A percentile compares a stretch with the other conserved stretches of the same genome.
Conservation (phyloP, 192 early-diverging fungal genomes). For the Entomortierella chlamydospora region DNA sequence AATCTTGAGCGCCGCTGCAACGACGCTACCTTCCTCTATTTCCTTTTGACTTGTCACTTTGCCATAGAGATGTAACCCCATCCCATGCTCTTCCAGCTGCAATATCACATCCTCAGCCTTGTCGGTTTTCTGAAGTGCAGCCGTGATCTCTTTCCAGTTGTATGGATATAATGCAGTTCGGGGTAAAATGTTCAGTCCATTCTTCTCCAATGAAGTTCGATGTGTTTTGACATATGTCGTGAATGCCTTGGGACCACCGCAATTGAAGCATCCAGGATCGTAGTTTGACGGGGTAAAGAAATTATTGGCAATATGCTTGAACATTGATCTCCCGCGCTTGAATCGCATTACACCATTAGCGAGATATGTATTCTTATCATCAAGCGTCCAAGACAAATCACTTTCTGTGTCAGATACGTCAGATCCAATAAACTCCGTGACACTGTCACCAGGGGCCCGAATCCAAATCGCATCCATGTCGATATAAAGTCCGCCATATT, state of each 20-base stretch:
- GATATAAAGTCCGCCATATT: slow-evolving; percentile 72
- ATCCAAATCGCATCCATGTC: slow-evolving; percentile 73
- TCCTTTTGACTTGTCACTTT: slow-evolving; percentile 64
- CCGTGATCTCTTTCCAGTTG: slow-evolving; percentile 60
- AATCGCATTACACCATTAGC: slow-evolving; percentile 69
- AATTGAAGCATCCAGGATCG: slow-evolving; percentile 66
- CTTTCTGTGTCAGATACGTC: slow-evolving; percentile 59
- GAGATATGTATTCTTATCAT: slow-evolving; percentile 62
- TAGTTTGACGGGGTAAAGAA: slow-evolving; percentile 61
- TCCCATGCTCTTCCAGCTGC: slow-evolving; percentile 45
- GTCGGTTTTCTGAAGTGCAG: slow-evolving; percentile 45
- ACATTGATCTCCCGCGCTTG: slow-evolving; percentile 62
- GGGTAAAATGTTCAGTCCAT: slow-evolving; percentile 61
- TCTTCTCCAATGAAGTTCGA: slow-evolving; percentile 50
- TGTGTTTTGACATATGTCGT: slow-evolving; percentile 63
- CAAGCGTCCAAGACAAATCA: slow-evolving; percentile 64
- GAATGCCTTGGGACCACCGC: slow-evolving; percentile 65
- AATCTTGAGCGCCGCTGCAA: slow-evolving; percentile 57
- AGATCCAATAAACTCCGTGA: slow-evolving; percentile 67
- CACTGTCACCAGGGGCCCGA: slow-evolving; percentile 58
- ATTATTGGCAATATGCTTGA: slow-evolving; percentile 63
- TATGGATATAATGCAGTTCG: slow-evolving; percentile 60
- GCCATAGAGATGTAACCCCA: slow-evolving; percentile 66
- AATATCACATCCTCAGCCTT: slow-evolving; percentile 55
- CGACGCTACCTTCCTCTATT: slow-evolving; percentile 60